Conservation (phyloP, 2,329 filamentous ascomycete species). For the Xylaria sp. region DNA sequence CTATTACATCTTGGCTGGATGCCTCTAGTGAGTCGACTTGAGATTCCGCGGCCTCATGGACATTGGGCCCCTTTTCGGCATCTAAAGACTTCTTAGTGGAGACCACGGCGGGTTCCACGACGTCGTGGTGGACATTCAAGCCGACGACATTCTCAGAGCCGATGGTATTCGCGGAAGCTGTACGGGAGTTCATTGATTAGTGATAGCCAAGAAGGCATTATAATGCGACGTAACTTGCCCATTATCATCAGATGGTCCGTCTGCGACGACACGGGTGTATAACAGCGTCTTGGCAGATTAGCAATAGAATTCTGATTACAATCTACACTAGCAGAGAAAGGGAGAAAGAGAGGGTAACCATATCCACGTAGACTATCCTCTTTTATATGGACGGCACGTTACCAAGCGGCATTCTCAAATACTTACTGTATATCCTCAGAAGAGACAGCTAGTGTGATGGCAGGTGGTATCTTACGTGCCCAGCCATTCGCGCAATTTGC, state of each 20-base stretch:
- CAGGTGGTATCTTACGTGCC: conserved; percentile 12
- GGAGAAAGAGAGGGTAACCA: not conserved
- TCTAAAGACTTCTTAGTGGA: conserved; percentile 1
- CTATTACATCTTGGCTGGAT: conserved; percentile 37
- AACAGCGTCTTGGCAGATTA: not conserved
- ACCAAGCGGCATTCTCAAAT: conserved; percentile 12
- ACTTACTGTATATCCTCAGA: not conserved
- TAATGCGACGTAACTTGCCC: conserved; percentile 22
- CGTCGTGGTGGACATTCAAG: conserved; percentile 33
- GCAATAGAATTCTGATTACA: not conserved
- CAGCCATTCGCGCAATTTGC: not conserved
- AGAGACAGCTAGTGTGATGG: not conserved
- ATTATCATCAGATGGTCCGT: conserved; percentile 16
- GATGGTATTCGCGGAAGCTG: conserved; percentile 25
- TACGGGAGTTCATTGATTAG: not conserved
- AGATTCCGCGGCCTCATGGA: conserved; percentile 21
- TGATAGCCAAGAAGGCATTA: not conserved
- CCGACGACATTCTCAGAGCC: conserved; percentile 37
- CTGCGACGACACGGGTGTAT: conserved; percentile 12
- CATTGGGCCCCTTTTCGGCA: conserved; percentile 15
- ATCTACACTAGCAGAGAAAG: not conserved
- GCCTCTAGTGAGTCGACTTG: conserved; percentile 31
- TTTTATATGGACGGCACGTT: conserved; percentile 6
- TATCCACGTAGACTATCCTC: conserved; percentile 1
- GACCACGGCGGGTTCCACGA: conserved; percentile 23